These are phyloP conservation scores for Leccinum rimulosum DNA, from an alignment of 768 basidiomycete species.

Conservation along the genomic window DNA sequence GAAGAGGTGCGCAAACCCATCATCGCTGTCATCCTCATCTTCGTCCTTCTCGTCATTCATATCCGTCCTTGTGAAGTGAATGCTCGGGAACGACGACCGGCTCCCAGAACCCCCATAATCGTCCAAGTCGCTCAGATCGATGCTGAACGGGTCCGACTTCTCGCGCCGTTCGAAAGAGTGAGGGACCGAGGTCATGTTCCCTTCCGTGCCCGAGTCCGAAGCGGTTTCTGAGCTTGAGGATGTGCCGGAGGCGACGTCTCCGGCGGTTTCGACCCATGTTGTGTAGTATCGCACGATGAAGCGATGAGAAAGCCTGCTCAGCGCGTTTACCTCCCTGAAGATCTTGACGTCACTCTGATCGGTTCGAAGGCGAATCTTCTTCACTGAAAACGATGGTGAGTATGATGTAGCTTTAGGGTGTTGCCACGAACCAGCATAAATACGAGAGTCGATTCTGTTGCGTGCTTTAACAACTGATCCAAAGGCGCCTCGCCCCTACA, in stretches of 20 bases:
- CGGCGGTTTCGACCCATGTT: constrained; percentile 81
- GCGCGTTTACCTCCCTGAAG: constrained; percentile 85
- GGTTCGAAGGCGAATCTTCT: constrained; percentile 82
- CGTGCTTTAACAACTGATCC: constrained; percentile 94
- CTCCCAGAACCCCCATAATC: constrained; percentile 53
- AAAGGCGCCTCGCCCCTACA: constrained; percentile 83
- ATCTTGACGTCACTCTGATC: constrained; percentile 83
- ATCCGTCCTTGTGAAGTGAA: constrained; percentile 65
- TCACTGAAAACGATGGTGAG: constrained; percentile 46
- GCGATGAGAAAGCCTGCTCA: constrained; percentile 84
- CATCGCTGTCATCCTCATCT: constrained; percentile 44
- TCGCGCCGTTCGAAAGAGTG: constrained; percentile 38
- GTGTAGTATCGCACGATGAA: constrained; percentile 92
- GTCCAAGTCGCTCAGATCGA: constrained; percentile 63
- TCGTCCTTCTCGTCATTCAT: constrained; percentile 40
- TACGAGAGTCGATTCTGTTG: constrained; percentile 81
- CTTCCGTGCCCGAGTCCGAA: constrained; percentile 38
- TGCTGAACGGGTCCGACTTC: constrained; percentile 58
- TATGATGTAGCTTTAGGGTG: background rate
- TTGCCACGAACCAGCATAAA: constrained; percentile 65
- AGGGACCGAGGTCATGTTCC: constrained; percentile 58
- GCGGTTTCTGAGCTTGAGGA: constrained; percentile 47
- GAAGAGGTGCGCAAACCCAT: constrained; percentile 38
- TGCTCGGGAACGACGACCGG: constrained; percentile 73
- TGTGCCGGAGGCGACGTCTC: constrained; percentile 44